Evolutionary conservation across 441 rosid species (phyloP), one percentile per base, ranked within the genome.

Genomic region (Pelargonium australe): DNA sequence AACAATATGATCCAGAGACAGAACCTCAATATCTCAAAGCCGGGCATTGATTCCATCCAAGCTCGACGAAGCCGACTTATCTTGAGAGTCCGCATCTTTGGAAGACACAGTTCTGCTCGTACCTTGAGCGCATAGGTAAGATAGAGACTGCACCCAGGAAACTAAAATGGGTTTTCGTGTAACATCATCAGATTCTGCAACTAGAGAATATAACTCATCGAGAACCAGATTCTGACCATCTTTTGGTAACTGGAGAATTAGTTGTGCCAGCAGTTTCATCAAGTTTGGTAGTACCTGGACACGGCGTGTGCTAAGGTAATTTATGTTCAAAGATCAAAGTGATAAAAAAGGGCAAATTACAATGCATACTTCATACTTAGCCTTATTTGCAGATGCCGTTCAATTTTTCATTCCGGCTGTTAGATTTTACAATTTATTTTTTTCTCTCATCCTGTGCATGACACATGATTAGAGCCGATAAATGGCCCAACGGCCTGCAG

Each of bases 121-220:
- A 31, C 70, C 77, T 71, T 78, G 85, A 73, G 85, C 84, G 77
- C 87, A 91, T 2, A 91, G 71, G 80, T 88, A 95, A 70, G 90
- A 83, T 51, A 95, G 74, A 25, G 97, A 91, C 77, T 95, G 99
- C 80, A 91, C 73, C 99, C 97, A 91, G 20, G 99, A 91, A 68
- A 95, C 97, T 67, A 90, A 79, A 64, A 88, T 64, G 17, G 96
- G 94, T 72, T 94, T 94, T 58, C 96, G 96, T 25, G 89, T 86
- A 61, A 91, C 96, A 83, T 94, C 97, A 70, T 94, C 99, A 13
- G 96, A 91, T 62, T 86, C 96, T 14, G 96, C 92, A 51, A 90
- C 94, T 75, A 83, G 87, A 66, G 86, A 65, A n/a, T 85, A 81
- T 74, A 89, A 62, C 68, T 89, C 96, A 72, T 86, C 82, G 53